These are phyloP conservation scores for Hypseocharis bilobata DNA, from an alignment of 441 rosid genomes.

Conservation along the genomic window DNA sequence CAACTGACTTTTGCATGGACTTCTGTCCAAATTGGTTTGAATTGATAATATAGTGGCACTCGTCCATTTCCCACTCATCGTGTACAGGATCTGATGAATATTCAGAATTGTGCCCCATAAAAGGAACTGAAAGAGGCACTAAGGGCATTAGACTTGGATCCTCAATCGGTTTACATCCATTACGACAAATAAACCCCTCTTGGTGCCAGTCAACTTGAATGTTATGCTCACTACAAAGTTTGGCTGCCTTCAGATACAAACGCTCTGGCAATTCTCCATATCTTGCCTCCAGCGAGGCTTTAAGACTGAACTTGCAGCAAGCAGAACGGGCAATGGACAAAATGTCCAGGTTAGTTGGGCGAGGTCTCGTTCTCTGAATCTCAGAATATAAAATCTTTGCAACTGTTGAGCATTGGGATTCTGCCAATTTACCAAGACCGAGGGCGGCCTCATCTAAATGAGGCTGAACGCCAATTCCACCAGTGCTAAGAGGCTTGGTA, in stretches of 20 bases:
- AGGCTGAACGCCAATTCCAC: slow-evolving; percentile 32
- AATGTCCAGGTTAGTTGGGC: slow-evolving; percentile 76
- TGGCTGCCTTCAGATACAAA: slow-evolving; percentile 83
- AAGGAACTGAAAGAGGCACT: slow-evolving; percentile 36
- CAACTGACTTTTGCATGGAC: slow-evolving; percentile 34
- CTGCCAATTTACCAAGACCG: slow-evolving; percentile 46
- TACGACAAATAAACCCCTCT: slow-evolving; percentile 67
- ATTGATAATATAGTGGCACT: slow-evolving; percentile 69
- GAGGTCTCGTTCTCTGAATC: slow-evolving; percentile 69
- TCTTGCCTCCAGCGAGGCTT: slow-evolving; percentile 60
- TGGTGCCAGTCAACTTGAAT: slow-evolving; percentile 79
- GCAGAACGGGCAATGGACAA: slow-evolving; percentile 67
- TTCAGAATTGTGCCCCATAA: slow-evolving; percentile 17
- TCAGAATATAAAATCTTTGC: slow-evolving; percentile 59
- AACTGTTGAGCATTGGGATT: slow-evolving; percentile 60
- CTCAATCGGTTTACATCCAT: slow-evolving; percentile 60
- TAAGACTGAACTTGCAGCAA: slow-evolving; percentile 82
- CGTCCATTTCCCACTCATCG: slow-evolving; percentile 62
- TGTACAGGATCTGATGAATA: slow-evolving; percentile 27
- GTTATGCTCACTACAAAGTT: slow-evolving; percentile 81
- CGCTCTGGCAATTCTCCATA: slow-evolving; percentile 69
- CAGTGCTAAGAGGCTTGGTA: slow-evolving; percentile 38
- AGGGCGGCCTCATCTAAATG: slow-evolving; percentile 26
- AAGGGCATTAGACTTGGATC: slow-evolving; percentile 35
- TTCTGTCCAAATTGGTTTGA: slow-evolving; percentile 45